phyloP scores from a whole-genome alignment of 192 early-diverging fungal species.

The Chytriomyces sp. region DNA sequence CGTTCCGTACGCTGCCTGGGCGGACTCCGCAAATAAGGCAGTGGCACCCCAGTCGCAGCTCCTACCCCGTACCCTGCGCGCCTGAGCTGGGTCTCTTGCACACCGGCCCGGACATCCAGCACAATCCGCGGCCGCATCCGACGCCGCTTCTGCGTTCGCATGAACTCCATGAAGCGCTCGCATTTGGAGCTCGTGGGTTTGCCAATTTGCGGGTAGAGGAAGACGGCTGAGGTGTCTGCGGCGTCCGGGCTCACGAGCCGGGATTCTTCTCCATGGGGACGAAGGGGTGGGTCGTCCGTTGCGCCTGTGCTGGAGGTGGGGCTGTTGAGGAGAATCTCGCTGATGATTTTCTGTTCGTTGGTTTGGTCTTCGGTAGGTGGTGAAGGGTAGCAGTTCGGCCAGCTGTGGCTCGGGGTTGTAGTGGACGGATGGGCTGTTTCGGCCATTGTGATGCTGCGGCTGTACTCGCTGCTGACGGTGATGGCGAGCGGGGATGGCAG shows the following conservation, averaged over 20 bases:
- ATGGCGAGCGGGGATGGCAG: neutral
- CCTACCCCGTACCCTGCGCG: neutral
- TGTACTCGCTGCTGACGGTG: neutral
- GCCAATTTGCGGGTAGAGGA: neutral
- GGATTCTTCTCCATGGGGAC: neutral
- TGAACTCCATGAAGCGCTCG: constrained; percentile 1
- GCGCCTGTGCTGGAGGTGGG: neutral
- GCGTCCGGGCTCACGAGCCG: neutral
- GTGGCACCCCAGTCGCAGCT: neutral
- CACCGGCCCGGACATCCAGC: neutral
- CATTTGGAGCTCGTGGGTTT: neutral
- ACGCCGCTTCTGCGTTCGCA: neutral
- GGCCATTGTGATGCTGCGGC: neutral
- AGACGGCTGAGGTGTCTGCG: neutral
- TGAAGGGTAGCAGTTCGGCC: neutral
- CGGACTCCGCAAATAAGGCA: neutral
- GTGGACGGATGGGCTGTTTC: too few relatives aligned
- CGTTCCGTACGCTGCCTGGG: neutral
- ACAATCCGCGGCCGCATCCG: neutral
- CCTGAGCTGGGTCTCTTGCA: neutral
- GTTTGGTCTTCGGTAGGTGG: neutral
- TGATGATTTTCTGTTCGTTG: neutral
- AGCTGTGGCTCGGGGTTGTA: neutral
- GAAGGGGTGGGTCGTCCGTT: neutral
- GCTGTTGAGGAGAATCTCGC: neutral